Evolutionary conservation across 2,329 filamentous ascomycete genomes (phyloP), one percentile per base, ranked within the genome.

Genomic region (Scedosporium aurantiacum): DNA sequence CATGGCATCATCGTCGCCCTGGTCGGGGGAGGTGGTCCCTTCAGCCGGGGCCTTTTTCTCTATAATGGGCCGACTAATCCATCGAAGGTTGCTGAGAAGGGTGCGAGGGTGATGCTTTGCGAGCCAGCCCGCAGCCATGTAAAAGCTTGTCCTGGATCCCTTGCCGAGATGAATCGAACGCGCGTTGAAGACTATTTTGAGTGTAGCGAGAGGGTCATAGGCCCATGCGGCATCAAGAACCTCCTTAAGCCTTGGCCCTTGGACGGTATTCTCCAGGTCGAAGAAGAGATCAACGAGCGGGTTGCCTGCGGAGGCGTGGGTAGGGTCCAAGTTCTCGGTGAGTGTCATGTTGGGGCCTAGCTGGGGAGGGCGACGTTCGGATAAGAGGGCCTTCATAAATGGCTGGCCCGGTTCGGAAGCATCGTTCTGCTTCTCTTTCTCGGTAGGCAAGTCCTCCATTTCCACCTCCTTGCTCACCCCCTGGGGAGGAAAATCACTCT

Each of bases 131-230:
- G 80, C 75, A 23, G 76, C 78, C 18, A 75, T 75, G 67, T 84
- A 85, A 63, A 82, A 80, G 1, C 71, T 72, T 2, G 68, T 61
- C 23, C 74, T 74, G 7, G 76, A 78, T 40, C 75, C 74, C 69
- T 84, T 85, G 16, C 83, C 82, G 0, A 85, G 70, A 62, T 85
- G 82, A 57, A 85, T 85, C n/a, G 81, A 83, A 8, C 83, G 77
- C 0, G 77, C 71, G 63, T 84, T 83, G 75, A 82, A 85, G 64
- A 86, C 81, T 65, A 85, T 76, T 67, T 83, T 83, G 32, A 85
- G 74, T 0, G 82, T 82, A 12, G 74, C 68, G 2, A 77, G 66
- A 0, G 78, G 64, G 63, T 84, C 78, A 1, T 71, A 67, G 1
- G 68, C 65, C 82, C 82, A 86, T 1, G 82, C 77, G 2, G 69